Conservation (phyloP, 805 yeast genomes). For the Metschnikowia similis region DNA sequence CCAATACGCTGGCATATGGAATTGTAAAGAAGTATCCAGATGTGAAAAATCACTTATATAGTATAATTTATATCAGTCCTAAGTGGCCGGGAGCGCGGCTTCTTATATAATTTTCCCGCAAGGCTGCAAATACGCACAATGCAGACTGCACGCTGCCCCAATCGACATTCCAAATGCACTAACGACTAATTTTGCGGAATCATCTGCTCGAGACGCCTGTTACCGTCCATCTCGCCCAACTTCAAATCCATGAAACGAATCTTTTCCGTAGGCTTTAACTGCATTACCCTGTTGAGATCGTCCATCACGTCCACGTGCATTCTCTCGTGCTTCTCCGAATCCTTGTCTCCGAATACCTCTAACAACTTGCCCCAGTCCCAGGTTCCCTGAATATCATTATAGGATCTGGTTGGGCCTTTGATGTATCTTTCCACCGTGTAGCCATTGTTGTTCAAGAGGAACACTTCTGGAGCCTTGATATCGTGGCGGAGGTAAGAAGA, state of each 20-base stretch:
- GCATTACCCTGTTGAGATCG: constrained; percentile 20
- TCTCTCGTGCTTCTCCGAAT: constrained; percentile 20
- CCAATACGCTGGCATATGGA: too few relatives aligned
- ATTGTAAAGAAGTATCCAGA: too few relatives aligned
- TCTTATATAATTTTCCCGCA: too few relatives aligned
- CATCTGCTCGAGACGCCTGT: constrained; percentile 19
- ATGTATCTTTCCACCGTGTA: constrained; percentile 88
- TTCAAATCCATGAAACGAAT: constrained; percentile 24
- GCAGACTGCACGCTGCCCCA: not conserved
- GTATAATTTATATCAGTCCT: too few relatives aligned
- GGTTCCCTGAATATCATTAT: constrained; percentile 75
- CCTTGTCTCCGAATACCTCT: constrained; percentile 55
- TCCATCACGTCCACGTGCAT: constrained; percentile 16
- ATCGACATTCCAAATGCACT: too few relatives aligned
- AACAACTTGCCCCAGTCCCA: constrained; percentile 81
- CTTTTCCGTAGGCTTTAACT: constrained; percentile 15
- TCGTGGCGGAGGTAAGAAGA: constrained; percentile 58
- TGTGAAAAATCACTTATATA: too few relatives aligned
- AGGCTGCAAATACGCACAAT: not conserved
- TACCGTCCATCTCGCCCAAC: constrained; percentile 26
- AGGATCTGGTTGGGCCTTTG: constrained; percentile 68
- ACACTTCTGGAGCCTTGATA: constrained; percentile 57
- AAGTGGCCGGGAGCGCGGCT: too few relatives aligned
- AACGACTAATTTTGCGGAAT: not conserved
- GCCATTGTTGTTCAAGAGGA: constrained; percentile 79